Evolutionary conservation across 2,329 filamentous ascomycete species (phyloP), one percentile per base, ranked within the genome.

Genomic region (Didymellaceae sp.): DNA sequence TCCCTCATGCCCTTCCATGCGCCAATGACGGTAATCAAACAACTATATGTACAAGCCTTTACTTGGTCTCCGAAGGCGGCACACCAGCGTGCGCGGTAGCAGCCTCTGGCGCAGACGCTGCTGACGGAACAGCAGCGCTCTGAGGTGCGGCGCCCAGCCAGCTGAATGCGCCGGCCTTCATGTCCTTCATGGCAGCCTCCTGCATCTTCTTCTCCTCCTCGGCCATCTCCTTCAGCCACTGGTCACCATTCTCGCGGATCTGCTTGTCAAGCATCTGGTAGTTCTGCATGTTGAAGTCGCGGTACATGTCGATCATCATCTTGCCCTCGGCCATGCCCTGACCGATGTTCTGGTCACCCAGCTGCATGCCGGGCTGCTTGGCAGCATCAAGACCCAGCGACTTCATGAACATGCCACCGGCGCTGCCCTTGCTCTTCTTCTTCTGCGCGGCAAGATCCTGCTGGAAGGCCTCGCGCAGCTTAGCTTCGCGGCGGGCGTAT

Each of bases 161-260:
- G 39, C 63, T 59, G 34, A 71, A 68, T 0, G 67, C 63, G 18
- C 67, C 63, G 14, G 58, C 66, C 83, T 93, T 94, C 90, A 96
- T 96, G 68, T 84, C 90, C 76, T 88, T 89, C 87, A 96, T 92
- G 65, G 88, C 88, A 75, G 96, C 91, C 68, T 96, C 89, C 74
- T 92, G 89, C 57, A 86, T 82, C 80, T 91, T 92, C 80, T 97
- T 93, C 78, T 92, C 88, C 71, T 90, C 84, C 39, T 87, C 87
- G 33, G 89, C 89, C 80, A 96, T 92, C 74, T 97, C 93, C 79
- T 92, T 92, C 62, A 99, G 80, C 90, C 92, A 97, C 77, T 93
- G 91, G 73, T 93, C 91, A 43, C 92, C 94, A 70, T 97, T 94
- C 74, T 95, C 89, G 37, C 88, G 83, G 64, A 99, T 96, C 77